These are phyloP conservation scores for Aspergillus bridgeri DNA, from an alignment of 495 filamentous ascomycete species.

Conservation along the genomic window DNA sequence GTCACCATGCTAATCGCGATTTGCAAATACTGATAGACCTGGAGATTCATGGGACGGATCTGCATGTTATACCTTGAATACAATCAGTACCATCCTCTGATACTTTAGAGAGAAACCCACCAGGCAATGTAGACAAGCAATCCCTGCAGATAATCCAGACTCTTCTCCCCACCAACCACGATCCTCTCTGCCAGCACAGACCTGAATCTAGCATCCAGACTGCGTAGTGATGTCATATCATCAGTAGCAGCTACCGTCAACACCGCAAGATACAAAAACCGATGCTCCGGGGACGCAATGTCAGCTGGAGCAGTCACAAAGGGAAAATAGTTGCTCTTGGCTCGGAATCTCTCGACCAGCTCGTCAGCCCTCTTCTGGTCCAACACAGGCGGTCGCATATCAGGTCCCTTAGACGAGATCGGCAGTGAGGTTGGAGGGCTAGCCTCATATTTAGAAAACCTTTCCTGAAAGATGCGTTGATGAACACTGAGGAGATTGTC, in stretches of 20 bases:
- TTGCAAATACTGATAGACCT: not conserved
- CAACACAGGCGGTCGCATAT: not conserved
- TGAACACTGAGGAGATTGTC: not conserved
- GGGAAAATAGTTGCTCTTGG: not conserved
- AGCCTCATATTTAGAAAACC: not conserved
- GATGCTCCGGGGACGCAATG: not conserved
- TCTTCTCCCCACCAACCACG: not conserved
- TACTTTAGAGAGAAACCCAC: not conserved
- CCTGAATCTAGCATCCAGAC: not conserved
- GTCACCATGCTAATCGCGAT: not conserved
- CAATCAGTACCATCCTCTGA: not conserved
- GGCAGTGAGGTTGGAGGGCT: too few relatives aligned
- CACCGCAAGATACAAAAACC: not conserved
- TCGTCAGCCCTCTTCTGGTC: slow-evolving; percentile 1
- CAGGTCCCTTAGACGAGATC: not conserved
- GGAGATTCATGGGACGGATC: not conserved
- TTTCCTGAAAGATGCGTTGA: not conserved
- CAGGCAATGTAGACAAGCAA: not conserved
- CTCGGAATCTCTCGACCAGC: not conserved
- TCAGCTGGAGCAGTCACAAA: not conserved
- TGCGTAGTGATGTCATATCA: not conserved
- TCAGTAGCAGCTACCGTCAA: not conserved
- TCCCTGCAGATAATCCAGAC: not conserved
- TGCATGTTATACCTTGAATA: not conserved
- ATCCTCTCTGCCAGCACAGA: not conserved